A percentile compares a stretch with the other conserved stretches of the same genome.
phyloP scores from a whole-genome alignment of 176 grass and related monocot species.

The Aegilops umbellulata region DNA sequence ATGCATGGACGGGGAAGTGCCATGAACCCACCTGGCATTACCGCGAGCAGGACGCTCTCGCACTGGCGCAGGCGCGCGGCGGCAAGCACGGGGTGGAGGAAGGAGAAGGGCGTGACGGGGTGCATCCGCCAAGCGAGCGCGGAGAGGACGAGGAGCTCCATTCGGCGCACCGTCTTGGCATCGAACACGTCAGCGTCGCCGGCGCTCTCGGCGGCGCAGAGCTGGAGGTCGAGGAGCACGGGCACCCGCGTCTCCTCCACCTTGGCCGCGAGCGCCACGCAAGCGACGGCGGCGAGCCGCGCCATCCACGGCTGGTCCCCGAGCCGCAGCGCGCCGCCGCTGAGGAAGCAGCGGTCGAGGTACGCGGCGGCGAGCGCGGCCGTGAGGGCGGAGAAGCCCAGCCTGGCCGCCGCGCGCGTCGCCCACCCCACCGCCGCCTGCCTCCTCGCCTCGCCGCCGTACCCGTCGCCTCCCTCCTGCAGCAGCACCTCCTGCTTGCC shows the following conservation, averaged over 20 bases:
- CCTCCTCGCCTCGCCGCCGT: slow-evolving; percentile 38
- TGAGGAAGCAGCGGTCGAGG: slow-evolving; percentile 80
- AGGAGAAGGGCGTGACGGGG: slow-evolving; percentile 74
- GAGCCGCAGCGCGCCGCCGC: slow-evolving; percentile 39
- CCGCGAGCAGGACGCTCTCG: slow-evolving; percentile 47
- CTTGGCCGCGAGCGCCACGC: slow-evolving; percentile 77
- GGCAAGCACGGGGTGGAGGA: slow-evolving; percentile 53
- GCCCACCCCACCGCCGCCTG: slow-evolving; percentile 57
- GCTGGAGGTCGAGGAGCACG: slow-evolving; percentile 69
- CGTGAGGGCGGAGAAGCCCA: slow-evolving; percentile 71
- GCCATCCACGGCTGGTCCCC: slow-evolving; percentile 66
- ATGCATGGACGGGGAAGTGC: not conserved
- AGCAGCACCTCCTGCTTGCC: slow-evolving; percentile 32
- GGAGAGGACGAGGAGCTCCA: slow-evolving; percentile 82
- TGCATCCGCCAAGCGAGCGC: slow-evolving; percentile 73
- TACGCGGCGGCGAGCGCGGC: slow-evolving; percentile 58
- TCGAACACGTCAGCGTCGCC: slow-evolving; percentile 54
- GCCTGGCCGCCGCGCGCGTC: slow-evolving; percentile 26
- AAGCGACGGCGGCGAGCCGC: slow-evolving; percentile 64
- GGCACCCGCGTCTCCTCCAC: slow-evolving; percentile 83
- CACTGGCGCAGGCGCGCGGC: slow-evolving; percentile 27
- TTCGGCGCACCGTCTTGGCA: slow-evolving; percentile 65
- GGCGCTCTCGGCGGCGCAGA: not conserved
- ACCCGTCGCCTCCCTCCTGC: not conserved
- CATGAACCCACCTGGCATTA: slow-evolving; percentile 52